These are phyloP conservation scores for Xylariaceae sp. DNA, from an alignment of 2,329 filamentous ascomycete genomes.

Conservation along the genomic window DNA sequence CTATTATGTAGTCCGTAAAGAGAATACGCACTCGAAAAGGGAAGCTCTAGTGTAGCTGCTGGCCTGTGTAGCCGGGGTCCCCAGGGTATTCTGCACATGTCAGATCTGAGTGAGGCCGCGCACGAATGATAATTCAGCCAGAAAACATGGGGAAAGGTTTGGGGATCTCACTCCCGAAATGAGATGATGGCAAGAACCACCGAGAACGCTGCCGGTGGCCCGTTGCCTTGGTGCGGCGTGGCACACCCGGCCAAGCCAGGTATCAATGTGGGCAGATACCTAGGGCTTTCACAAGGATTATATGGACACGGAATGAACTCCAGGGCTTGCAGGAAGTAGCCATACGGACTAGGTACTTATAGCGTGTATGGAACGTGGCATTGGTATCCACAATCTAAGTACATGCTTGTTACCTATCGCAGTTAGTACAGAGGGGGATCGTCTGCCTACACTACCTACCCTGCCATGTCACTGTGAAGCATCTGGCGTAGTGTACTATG, in stretches of 20 bases:
- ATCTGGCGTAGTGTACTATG: too few relatives aligned
- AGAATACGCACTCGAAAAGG: too few relatives aligned
- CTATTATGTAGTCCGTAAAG: too few relatives aligned
- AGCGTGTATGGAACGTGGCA: constrained; percentile 21
- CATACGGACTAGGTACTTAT: constrained; percentile 6
- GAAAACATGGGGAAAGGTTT: constrained; percentile 21
- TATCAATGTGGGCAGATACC: not conserved
- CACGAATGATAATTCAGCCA: constrained; percentile 21
- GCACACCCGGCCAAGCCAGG: not conserved
- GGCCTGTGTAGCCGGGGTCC: constrained; percentile 10
- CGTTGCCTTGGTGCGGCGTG: constrained; percentile 17
- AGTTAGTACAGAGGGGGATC: too few relatives aligned
- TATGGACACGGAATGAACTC: constrained; percentile 8
- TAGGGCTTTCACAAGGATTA: constrained; percentile 13
- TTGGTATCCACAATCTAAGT: constrained; percentile 3
- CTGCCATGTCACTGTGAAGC: too few relatives aligned
- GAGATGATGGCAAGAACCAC: constrained; percentile 24
- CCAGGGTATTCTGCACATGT: constrained; percentile 16
- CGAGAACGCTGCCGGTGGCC: constrained; percentile 23
- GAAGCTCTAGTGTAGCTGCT: too few relatives aligned
- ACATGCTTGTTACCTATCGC: too few relatives aligned
- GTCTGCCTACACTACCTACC: too few relatives aligned
- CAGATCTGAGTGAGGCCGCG: constrained; percentile 20
- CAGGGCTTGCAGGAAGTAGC: not conserved
- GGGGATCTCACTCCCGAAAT: constrained; percentile 24